A percentile compares a stretch with the other conserved stretches of the same genome.
Conservation (phyloP, 768 basidiomycete genomes). For the Rickenella mellea region DNA sequence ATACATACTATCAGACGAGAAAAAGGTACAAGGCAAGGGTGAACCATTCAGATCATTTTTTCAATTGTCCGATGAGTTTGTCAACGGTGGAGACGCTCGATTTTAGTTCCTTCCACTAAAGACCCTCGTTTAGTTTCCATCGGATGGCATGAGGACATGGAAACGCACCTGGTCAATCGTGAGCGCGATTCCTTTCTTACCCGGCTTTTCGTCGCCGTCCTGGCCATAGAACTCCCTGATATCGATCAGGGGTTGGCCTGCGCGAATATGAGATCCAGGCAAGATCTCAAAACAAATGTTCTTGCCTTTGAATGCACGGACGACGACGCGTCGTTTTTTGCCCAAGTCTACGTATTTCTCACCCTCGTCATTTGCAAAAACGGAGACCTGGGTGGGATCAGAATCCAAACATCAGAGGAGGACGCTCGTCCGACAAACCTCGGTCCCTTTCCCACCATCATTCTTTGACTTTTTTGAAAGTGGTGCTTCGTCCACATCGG, state of each 20-base stretch:
- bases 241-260: constrained; percentile 51
- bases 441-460: no score
- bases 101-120: constrained; percentile 53
- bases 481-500: no score
- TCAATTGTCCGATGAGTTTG: constrained; percentile 28
- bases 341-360: constrained; percentile 56
- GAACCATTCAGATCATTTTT: constrained; percentile 16
- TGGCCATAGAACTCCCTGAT: constrained; percentile 65
- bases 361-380: constrained; percentile 29
- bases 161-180: constrained; percentile 50
- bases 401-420: no score
- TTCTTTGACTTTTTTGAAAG: no score
- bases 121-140: background rate
- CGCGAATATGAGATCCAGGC: constrained; percentile 16
- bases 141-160: background rate
- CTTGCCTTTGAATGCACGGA: constrained; percentile 38
- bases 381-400: no score
- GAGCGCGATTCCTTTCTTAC: constrained; percentile 75
- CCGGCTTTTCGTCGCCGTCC: constrained; percentile 53
- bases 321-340: constrained; percentile 60
- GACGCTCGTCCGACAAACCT: no score
- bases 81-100: constrained; percentile 37
- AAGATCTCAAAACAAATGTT: background rate
- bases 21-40: no score
- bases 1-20: no score